Percentiles rank a stretch among this genome's conserved stretches.
Evolutionary conservation across 2,329 filamentous ascomycete species (phyloP).

Genomic region (Hypoxylon sp.): DNA sequence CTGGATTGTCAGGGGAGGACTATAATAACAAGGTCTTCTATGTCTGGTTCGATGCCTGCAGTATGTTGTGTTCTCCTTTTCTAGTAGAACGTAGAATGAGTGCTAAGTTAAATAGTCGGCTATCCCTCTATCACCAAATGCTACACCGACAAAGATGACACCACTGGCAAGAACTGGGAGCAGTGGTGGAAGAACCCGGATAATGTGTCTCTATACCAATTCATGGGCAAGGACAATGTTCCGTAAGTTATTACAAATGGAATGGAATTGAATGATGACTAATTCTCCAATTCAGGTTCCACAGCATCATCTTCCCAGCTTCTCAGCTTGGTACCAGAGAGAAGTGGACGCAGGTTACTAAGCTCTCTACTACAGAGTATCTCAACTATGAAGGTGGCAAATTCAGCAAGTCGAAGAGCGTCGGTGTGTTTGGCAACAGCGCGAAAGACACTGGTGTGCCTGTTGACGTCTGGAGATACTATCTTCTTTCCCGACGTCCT

Average conservation of each 20-base stretch:
- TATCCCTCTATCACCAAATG: conserved; percentile 91
- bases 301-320: conserved; percentile 90
- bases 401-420: conserved; percentile 88
- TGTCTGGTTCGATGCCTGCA: conserved; percentile 88
- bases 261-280: not conserved
- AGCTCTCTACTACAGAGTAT: conserved; percentile 89
- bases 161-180: conserved; percentile 75
- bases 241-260: conserved; percentile 39
- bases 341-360: conserved; percentile 89
- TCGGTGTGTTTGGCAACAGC: conserved; percentile 92
- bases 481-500: conserved; percentile 83
- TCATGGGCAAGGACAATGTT: conserved; percentile 92
- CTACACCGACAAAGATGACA: conserved; percentile 70
- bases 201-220: conserved; percentile 88
- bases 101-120: conserved; percentile 66
- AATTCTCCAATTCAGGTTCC: conserved; percentile 60
- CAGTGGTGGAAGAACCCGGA: conserved; percentile 94
- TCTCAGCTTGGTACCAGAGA: conserved; percentile 85
- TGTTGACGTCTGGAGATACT: conserved; percentile 92
- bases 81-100: too few relatives aligned
- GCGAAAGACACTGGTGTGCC: conserved; percentile 86
- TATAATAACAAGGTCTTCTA: conserved; percentile 80
- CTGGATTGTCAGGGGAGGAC: conserved; percentile 61
- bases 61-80: conserved; percentile 90
- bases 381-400: conserved; percentile 90